These are phyloP conservation scores for Heliamphora pulchella DNA, from an alignment of 179 eudicot genomes.

Conservation along the genomic window DNA sequence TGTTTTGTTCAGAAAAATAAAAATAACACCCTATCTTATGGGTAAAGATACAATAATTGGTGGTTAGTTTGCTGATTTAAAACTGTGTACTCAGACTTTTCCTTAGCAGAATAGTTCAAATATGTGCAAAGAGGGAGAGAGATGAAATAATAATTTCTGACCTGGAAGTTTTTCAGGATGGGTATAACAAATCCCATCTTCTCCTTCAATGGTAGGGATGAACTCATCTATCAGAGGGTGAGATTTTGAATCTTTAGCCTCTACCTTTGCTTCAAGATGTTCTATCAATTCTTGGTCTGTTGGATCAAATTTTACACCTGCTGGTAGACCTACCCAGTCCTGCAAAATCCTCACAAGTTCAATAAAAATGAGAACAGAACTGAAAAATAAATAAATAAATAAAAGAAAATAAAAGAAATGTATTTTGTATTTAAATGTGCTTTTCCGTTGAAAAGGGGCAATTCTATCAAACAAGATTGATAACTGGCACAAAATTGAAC, in stretches of 20 bases:
- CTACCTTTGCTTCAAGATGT: conserved; percentile 93
- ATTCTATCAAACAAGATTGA: neutral
- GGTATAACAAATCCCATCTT: conserved; percentile 98
- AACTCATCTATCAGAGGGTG: conserved; percentile 96
- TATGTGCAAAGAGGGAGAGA: neutral
- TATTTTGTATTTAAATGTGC: neutral
- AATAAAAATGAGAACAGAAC: neutral
- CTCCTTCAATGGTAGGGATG: conserved; percentile 92
- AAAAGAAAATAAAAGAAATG: neutral
- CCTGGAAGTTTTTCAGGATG: conserved; percentile 99
- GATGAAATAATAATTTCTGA: conserved; percentile 13
- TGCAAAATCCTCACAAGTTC: conserved; percentile 22
- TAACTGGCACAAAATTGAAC: neutral
- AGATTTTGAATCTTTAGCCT: conserved; percentile 52
- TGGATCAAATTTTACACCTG: conserved; percentile 97
- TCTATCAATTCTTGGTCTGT: conserved; percentile 95
- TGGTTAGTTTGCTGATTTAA: too few species aligned
- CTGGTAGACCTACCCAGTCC: conserved; percentile 98
- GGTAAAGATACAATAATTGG: too few species aligned
- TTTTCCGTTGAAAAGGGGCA: neutral
- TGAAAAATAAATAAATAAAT: neutral
- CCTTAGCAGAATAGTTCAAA: too few species aligned
- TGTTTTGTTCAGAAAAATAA: too few species aligned
- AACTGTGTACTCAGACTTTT: too few species aligned
- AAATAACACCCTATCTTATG: too few species aligned